Percentiles rank a stretch among this genome's conserved stretches.
Conservation (phyloP, 805 yeast genomes). For the Candida methanosorbosa region DNA sequence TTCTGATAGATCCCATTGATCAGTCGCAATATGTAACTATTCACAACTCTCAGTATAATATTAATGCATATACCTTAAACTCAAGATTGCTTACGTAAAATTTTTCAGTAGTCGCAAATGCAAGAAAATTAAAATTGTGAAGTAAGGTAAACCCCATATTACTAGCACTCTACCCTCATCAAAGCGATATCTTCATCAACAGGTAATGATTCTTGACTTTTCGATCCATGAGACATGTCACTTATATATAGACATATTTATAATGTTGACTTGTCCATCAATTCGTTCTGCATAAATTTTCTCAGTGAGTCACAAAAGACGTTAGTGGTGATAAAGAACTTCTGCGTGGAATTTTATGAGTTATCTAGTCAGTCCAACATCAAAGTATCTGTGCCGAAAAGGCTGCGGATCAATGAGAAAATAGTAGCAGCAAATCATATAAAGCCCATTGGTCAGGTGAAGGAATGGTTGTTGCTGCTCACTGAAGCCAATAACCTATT, state of each 20-base stretch:
- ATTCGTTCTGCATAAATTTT: too few relatives aligned
- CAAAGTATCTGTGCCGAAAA: neutral
- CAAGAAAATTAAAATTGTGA: too few relatives aligned
- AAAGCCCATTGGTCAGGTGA: constrained; percentile 7
- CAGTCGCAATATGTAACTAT: neutral
- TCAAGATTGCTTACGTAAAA: neutral
- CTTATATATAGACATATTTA: too few relatives aligned
- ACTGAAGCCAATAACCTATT: constrained; percentile 14
- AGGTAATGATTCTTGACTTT: too few relatives aligned
- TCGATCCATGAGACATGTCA: too few relatives aligned
- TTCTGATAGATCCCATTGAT: neutral
- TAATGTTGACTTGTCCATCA: too few relatives aligned
- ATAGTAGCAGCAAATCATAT: constrained; percentile 13
- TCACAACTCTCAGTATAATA: neutral
- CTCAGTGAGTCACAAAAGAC: neutral
- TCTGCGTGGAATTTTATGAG: neutral
- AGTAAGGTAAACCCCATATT: too few relatives aligned
- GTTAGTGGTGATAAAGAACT: neutral
- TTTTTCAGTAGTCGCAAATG: too few relatives aligned
- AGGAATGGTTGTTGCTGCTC: constrained; percentile 15
- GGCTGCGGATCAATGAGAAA: neutral
- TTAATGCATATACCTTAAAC: neutral
- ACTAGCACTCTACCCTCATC: too few relatives aligned
- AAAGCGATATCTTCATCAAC: too few relatives aligned
- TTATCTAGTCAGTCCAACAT: neutral